These are phyloP conservation scores for Annulohypoxylon truncatum DNA, from an alignment of 2,329 filamentous ascomycete species.

Conservation along the genomic window DNA sequence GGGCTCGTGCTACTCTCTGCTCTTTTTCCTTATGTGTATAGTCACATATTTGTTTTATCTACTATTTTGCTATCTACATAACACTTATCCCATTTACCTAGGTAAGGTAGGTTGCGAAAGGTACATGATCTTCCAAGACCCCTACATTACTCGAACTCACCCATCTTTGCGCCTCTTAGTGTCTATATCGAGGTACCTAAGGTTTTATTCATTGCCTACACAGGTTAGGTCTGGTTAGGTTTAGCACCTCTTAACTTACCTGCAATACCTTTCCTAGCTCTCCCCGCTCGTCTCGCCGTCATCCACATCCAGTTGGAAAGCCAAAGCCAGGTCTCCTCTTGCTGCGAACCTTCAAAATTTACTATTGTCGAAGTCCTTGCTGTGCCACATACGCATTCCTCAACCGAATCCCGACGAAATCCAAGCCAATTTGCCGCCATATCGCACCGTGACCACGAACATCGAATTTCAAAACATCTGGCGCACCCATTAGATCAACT, in stretches of 20 bases:
- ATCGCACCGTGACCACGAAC: constrained; percentile 13
- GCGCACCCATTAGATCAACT: constrained; percentile 21
- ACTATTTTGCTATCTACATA: not conserved
- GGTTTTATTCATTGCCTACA: constrained; percentile 14
- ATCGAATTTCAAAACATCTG: constrained; percentile 14
- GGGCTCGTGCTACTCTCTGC: constrained; percentile 16
- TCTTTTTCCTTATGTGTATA: not conserved
- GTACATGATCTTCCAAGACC: constrained; percentile 26
- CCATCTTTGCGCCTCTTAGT: constrained; percentile 23
- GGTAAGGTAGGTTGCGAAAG: constrained; percentile 13
- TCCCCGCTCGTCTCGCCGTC: constrained; percentile 36
- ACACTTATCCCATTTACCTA: not conserved
- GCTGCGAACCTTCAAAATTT: constrained; percentile 26
- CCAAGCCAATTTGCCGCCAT: constrained; percentile 7
- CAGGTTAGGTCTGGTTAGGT: constrained; percentile 10
- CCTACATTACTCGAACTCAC: constrained; percentile 30
- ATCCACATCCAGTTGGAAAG: constrained; percentile 32
- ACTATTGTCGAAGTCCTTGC: constrained; percentile 19
- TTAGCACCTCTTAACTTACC: not conserved
- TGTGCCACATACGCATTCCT: constrained; percentile 25
- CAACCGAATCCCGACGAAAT: constrained; percentile 20
- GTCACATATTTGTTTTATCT: constrained; percentile 6
- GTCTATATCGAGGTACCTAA: constrained; percentile 8
- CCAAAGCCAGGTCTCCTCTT: constrained; percentile 16
- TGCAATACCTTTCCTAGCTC: constrained; percentile 21